Conservation (phyloP, 495 filamentous ascomycete species). For the Lentithecium fluviatile region DNA sequence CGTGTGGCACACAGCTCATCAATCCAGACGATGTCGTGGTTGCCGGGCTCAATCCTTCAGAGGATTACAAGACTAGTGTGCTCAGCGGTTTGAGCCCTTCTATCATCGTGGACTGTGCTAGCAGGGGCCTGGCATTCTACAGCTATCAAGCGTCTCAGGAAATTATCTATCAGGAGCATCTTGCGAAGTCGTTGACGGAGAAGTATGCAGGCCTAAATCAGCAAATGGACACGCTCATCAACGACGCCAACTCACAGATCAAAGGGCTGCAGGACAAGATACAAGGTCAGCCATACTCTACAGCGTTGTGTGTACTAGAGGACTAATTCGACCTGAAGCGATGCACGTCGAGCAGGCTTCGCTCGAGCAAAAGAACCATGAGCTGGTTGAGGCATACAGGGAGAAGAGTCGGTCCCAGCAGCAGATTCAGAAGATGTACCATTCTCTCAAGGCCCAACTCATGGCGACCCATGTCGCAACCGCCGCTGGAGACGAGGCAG, state of each 20-base stretch:
- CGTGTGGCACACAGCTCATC: slow-evolving; percentile 67
- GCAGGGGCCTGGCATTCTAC: slow-evolving; percentile 82
- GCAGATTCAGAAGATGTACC: slow-evolving; percentile 80
- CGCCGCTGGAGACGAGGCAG: slow-evolving; percentile 67
- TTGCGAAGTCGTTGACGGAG: slow-evolving; percentile 70
- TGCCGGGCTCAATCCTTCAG: slow-evolving; percentile 75
- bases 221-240: slow-evolving; percentile 76
- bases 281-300: slow-evolving; percentile 41
- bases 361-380: slow-evolving; percentile 72
- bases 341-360: slow-evolving; percentile 65
- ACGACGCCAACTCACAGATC: slow-evolving; percentile 80
- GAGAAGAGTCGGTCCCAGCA: slow-evolving; percentile 75
- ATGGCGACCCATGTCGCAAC: slow-evolving; percentile 67
- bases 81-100: slow-evolving; percentile 81
- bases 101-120: slow-evolving; percentile 87
- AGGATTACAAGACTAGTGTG: slow-evolving; percentile 92
- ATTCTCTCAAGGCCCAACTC: slow-evolving; percentile 72
- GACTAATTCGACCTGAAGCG: slow-evolving; percentile 46
- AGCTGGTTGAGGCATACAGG: slow-evolving; percentile 64
- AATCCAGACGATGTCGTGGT: slow-evolving; percentile 78
- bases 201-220: slow-evolving; percentile 67
- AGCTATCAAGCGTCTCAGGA: slow-evolving; percentile 89
- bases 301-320: slow-evolving; percentile 14
- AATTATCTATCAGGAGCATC: slow-evolving; percentile 80
- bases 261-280: slow-evolving; percentile 63